Conservation (phyloP, 2,329 filamentous ascomycete species). For the Drechslerella coelobrocha region DNA sequence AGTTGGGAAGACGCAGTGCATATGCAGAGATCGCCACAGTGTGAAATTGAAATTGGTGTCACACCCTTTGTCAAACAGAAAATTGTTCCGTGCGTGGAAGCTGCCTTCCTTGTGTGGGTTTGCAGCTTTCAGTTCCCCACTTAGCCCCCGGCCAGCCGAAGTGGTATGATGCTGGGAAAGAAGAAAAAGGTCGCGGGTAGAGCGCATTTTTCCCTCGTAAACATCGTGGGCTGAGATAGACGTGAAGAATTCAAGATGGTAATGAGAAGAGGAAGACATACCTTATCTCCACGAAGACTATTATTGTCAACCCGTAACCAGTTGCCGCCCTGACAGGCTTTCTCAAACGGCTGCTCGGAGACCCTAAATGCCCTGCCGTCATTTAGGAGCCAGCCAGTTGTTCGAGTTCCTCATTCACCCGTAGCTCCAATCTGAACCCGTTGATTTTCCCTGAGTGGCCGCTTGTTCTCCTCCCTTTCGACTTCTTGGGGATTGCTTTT, state of each 20-base stretch:
- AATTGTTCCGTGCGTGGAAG: conserved; percentile 51
- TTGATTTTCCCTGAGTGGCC: conserved; percentile 35
- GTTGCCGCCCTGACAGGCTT: conserved; percentile 30
- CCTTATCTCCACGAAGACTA: not conserved
- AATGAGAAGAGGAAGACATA: conserved; percentile 26
- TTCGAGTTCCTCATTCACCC: conserved; percentile 50
- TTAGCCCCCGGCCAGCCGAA: conserved; percentile 26
- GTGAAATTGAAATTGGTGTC: conserved; percentile 27
- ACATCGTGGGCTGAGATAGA: conserved; percentile 9
- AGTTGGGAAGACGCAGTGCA: conserved; percentile 16
- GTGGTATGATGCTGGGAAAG: conserved; percentile 31
- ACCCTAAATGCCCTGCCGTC: conserved; percentile 42
- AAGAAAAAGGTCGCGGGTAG: conserved; percentile 28
- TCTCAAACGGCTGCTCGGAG: conserved; percentile 41
- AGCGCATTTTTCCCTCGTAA: not conserved
- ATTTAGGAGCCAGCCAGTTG: conserved; percentile 46
- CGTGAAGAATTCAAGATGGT: conserved; percentile 5
- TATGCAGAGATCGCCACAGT: conserved; percentile 23
- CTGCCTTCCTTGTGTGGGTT: conserved; percentile 48
- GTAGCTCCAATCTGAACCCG: conserved; percentile 44
- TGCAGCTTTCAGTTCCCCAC: conserved; percentile 47
- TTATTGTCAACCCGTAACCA: not conserved
- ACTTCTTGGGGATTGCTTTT: conserved; percentile 37
- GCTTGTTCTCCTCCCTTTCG: conserved; percentile 24
- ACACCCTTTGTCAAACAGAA: conserved; percentile 47